phyloP scores from a whole-genome alignment of 2,329 filamentous ascomycete genomes.

The Alternaria sp. region DNA sequence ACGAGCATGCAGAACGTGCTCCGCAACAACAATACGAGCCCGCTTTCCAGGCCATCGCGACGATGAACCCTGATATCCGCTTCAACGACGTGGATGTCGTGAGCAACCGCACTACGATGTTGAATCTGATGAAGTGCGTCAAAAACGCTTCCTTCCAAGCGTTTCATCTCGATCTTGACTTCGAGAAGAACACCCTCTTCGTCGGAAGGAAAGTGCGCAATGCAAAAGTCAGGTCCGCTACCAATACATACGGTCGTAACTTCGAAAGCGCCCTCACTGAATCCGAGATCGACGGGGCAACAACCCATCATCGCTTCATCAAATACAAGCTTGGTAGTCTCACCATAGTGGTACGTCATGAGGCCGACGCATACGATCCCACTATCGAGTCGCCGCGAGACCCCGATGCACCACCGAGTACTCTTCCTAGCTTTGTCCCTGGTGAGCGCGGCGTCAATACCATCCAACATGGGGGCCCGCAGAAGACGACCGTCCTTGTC shows the following conservation, averaged over 20 bases:
- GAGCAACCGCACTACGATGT: not conserved
- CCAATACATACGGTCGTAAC: not conserved
- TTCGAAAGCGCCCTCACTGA: not conserved
- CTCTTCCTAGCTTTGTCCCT: not conserved
- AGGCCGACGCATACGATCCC: not conserved
- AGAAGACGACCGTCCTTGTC: not conserved
- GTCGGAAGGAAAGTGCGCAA: not conserved
- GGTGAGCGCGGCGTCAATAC: not conserved
- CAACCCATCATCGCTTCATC: not conserved
- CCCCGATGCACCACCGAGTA: not conserved
- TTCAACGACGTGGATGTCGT: constrained; percentile 7
- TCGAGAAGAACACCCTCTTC: not conserved
- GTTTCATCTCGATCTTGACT: not conserved
- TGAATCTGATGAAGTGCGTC: not conserved
- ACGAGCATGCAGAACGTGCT: not conserved
- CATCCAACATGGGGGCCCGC: not conserved
- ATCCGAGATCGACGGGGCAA: not conserved
- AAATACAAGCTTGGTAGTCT: not conserved
- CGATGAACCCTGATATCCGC: constrained; percentile 6
- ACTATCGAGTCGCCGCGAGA: not conserved
- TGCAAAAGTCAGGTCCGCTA: not conserved
- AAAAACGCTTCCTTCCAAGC: not conserved
- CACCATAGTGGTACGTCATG: not conserved
- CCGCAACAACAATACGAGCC: constrained; percentile 9
- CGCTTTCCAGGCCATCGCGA: constrained; percentile 11